Percentiles rank a stretch among this genome's conserved stretches.
Conservation (phyloP, 495 filamentous ascomycete genomes). For the Aspergillus carlsbadensis region DNA sequence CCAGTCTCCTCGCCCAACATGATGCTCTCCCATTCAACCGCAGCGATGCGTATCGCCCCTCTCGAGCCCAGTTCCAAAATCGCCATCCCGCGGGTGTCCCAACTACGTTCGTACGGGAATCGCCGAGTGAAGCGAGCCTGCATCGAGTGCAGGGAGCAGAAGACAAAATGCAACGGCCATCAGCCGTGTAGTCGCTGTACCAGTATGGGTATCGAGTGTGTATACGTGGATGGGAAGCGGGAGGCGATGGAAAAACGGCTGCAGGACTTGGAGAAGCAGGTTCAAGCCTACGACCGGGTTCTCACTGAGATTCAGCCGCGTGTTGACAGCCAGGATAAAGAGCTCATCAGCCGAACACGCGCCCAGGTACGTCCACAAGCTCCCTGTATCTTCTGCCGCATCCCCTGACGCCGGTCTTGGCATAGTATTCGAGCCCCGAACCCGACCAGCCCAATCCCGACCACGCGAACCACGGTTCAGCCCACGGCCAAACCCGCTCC, state of each 20-base stretch:
- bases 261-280: conserved; percentile 36
- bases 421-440: background rate
- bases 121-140: conserved; percentile 56
- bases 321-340: conserved; percentile 29
- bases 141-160: conserved; percentile 71
- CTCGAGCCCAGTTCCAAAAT: conserved; percentile 26
- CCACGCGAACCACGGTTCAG: conserved; percentile 14
- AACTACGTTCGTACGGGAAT: conserved; percentile 27
- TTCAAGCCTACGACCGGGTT: conserved; percentile 35
- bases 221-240: conserved; percentile 57
- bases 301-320: conserved; percentile 36
- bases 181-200: conserved; percentile 58
- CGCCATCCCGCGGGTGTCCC: conserved; percentile 35
- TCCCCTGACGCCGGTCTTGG: background rate
- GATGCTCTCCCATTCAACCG: background rate
- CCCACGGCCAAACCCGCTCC: conserved; percentile 39
- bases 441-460: background rate
- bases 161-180: conserved; percentile 61
- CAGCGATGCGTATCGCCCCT: background rate
- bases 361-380: conserved; percentile 23
- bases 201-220: conserved; percentile 47
- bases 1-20: background rate
- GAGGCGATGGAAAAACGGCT: conserved; percentile 56
- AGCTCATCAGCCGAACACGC: conserved; percentile 35
- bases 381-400: conserved; percentile 3